Evolutionary conservation across 192 early-diverging fungal species (phyloP).

Genomic region (Umbelopsis sp.): DNA sequence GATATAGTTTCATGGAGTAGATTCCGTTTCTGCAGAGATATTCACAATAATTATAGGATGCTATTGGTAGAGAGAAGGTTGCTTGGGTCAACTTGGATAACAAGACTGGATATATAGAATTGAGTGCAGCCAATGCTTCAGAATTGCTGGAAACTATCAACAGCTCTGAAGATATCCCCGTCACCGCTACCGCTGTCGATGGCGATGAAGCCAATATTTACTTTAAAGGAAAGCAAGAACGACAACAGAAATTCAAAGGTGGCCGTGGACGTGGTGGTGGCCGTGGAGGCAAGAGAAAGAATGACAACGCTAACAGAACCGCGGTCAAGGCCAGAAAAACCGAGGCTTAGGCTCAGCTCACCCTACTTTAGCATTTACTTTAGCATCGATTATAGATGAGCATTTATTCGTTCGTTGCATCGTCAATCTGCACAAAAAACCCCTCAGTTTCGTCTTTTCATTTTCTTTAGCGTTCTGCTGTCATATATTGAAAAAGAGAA

Average conservation of each 20-base stretch:
- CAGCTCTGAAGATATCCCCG: neutral
- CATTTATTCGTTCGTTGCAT: too few species aligned
- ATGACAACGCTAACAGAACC: constrained; percentile 1
- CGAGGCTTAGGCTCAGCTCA: neutral
- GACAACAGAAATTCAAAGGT: neutral
- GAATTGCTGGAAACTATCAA: constrained; percentile 8
- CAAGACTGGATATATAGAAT: neutral
- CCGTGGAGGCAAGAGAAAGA: constrained; percentile 13
- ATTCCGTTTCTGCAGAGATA: neutral
- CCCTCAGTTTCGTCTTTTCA: too few species aligned
- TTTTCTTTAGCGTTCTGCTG: too few species aligned
- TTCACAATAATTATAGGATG: neutral
- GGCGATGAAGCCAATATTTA: constrained; percentile 1
- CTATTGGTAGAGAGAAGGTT: neutral
- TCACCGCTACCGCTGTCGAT: neutral
- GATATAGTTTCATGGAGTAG: neutral
- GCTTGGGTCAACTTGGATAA: neutral
- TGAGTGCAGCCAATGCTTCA: neutral
- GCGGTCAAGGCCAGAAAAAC: constrained; percentile 6
- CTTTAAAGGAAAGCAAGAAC: neutral
- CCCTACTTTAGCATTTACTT: constrained; percentile 1
- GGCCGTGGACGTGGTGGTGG: neutral
- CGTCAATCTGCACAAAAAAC: too few species aligned
- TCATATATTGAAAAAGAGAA: too few species aligned
- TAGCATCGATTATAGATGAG: neutral